phyloP scores from a whole-genome alignment of 768 basidiomycete genomes.

The Collybia sp. region DNA sequence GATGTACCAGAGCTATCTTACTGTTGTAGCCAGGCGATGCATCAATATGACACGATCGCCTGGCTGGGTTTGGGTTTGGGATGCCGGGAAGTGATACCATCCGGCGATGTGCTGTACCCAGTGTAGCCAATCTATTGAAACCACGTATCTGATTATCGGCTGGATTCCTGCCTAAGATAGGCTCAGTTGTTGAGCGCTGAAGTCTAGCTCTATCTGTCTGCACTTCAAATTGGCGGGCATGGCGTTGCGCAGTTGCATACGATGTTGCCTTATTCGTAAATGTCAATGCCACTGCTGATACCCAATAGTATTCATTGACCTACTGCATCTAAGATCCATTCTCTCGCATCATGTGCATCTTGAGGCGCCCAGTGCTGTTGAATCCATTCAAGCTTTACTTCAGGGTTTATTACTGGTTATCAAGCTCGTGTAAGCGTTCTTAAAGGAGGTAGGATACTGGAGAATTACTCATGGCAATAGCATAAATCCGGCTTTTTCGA shows the following conservation, averaged over 20 bases:
- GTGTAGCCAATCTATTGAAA: neutral
- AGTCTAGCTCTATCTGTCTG: too few relatives aligned
- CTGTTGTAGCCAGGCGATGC: too few relatives aligned
- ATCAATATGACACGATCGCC: too few relatives aligned
- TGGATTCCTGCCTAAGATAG: too few relatives aligned
- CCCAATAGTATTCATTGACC: constrained; percentile 1
- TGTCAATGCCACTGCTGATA: neutral
- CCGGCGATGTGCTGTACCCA: neutral
- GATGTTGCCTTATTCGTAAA: neutral
- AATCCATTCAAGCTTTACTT: constrained; percentile 14
- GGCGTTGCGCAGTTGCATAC: too few relatives aligned
- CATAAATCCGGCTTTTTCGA: constrained; percentile 19
- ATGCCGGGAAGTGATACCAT: constrained; percentile 1
- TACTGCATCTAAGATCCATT: constrained; percentile 15
- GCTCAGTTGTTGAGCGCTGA: too few relatives aligned
- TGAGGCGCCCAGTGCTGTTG: constrained; percentile 9
- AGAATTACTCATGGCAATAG: constrained; percentile 23
- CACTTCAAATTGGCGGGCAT: too few relatives aligned
- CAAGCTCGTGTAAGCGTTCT: neutral
- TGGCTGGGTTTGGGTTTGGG: neutral
- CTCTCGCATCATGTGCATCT: constrained; percentile 7
- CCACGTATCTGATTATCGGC: neutral
- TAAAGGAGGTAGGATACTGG: neutral
- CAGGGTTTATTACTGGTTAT: constrained; percentile 15
- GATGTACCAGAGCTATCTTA: neutral